Evolutionary conservation across 768 basidiomycete genomes (phyloP).

Genomic region (Podaxis pistillaris): DNA sequence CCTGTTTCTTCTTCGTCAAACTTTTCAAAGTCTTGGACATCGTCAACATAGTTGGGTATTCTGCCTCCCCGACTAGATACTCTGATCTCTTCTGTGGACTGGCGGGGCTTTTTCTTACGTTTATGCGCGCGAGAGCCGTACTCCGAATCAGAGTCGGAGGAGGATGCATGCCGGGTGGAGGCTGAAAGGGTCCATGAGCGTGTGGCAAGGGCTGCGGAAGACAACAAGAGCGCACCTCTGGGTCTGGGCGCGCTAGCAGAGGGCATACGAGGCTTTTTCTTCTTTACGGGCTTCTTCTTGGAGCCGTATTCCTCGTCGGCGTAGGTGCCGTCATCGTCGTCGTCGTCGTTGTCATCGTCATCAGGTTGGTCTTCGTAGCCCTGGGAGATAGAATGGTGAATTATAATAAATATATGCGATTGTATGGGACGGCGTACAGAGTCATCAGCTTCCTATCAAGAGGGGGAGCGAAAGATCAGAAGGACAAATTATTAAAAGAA

Average conservation of each 20-base stretch:
- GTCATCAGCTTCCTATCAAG: slow-evolving; percentile 47
- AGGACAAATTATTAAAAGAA: slow-evolving; percentile 14
- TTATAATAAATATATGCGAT: slow-evolving; percentile 19
- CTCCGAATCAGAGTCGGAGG: slow-evolving; percentile 83
- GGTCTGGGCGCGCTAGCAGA: slow-evolving; percentile 49
- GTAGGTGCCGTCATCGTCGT: slow-evolving; percentile 74
- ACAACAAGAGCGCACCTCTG: slow-evolving; percentile 45
- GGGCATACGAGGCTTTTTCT: slow-evolving; percentile 63
- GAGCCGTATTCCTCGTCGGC: slow-evolving; percentile 69
- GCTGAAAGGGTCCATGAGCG: slow-evolving; percentile 27
- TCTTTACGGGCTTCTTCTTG: slow-evolving; percentile 57
- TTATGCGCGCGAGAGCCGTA: slow-evolving; percentile 79
- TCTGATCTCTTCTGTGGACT: slow-evolving; percentile 69
- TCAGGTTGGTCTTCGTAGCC: slow-evolving; percentile 58
- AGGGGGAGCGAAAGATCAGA: slow-evolving; percentile 13
- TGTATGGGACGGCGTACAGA: slow-evolving; percentile 47
- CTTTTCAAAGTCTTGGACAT: slow-evolving; percentile 76
- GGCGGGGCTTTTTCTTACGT: slow-evolving; percentile 73
- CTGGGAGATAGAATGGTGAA: slow-evolving; percentile 28
- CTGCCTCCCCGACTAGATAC: slow-evolving; percentile 74
- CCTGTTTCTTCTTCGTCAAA: slow-evolving; percentile 64
- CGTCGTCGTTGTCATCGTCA: slow-evolving; percentile 55
- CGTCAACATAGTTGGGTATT: slow-evolving; percentile 83
- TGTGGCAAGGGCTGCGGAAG: slow-evolving; percentile 20
- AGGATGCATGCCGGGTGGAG: slow-evolving; percentile 51